phyloP scores from a whole-genome alignment of 306 rosid species.

The Quercus dentata region DNA sequence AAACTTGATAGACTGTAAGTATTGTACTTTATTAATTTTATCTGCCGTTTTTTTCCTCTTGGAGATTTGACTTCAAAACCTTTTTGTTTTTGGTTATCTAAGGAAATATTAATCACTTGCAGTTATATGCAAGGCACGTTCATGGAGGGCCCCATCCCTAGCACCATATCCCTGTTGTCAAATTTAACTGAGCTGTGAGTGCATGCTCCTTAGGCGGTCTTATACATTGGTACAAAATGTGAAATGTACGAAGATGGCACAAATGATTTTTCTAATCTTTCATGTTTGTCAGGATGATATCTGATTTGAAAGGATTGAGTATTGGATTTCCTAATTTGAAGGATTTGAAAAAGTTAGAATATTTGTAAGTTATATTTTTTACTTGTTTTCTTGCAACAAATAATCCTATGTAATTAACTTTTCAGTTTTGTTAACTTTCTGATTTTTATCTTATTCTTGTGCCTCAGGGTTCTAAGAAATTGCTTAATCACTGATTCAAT shows the following conservation, averaged over 20 bases:
- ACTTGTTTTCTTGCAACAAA: neutral
- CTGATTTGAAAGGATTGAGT: conserved; percentile 63
- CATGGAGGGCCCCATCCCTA: conserved; percentile 73
- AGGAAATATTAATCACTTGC: neutral
- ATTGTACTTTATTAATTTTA: neutral
- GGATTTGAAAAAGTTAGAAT: conserved; percentile 27
- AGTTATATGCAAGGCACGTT: conserved; percentile 79
- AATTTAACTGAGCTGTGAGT: conserved; percentile 47
- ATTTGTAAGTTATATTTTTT: conserved; percentile 53
- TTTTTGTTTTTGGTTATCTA: neutral
- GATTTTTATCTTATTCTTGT: conserved; percentile 24
- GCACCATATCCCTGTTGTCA: conserved; percentile 38
- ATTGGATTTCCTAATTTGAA: conserved; percentile 53
- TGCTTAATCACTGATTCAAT: conserved; percentile 51
- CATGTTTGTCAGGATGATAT: conserved; percentile 60
- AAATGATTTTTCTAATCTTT: conserved; percentile 22
- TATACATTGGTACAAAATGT: neutral
- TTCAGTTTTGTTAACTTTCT: neutral
- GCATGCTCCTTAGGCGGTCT: neutral
- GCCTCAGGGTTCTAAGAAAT: conserved; percentile 60
- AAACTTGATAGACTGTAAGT: conserved; percentile 52
- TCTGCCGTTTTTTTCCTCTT: neutral
- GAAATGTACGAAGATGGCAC: neutral
- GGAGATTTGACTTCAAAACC: neutral
- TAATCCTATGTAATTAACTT: neutral